phyloP scores from a whole-genome alignment of 2,329 filamentous ascomycete genomes.

The Ophiosphaerella narmari region DNA sequence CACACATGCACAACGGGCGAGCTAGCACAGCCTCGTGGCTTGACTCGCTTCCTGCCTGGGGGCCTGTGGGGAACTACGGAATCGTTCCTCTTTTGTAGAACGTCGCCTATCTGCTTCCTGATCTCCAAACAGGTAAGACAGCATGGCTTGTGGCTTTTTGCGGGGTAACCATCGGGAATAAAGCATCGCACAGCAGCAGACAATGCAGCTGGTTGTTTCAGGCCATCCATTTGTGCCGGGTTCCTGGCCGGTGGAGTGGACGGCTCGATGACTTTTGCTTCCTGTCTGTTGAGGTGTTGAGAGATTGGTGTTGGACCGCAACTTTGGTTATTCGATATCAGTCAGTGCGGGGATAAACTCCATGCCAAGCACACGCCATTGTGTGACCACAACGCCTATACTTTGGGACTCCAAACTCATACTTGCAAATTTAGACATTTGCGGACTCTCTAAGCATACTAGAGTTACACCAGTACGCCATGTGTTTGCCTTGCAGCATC shows the following conservation, averaged over 20 bases:
- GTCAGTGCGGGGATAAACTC: not conserved
- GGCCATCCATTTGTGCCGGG: slow-evolving; percentile 10
- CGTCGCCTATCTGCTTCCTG: slow-evolving; percentile 32
- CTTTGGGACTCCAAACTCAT: too few species aligned
- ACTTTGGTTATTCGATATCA: too few species aligned
- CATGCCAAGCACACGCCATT: not conserved
- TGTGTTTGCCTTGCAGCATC: slow-evolving; percentile 11
- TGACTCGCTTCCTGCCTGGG: slow-evolving; percentile 1
- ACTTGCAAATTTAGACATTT: too few species aligned
- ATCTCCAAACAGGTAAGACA: slow-evolving; percentile 36
- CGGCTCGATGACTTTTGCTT: not conserved
- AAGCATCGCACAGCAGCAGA: slow-evolving; percentile 2
- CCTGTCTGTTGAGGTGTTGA: not conserved
- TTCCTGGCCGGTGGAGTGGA: slow-evolving; percentile 12
- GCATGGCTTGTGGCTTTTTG: slow-evolving; percentile 22
- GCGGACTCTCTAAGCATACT: not conserved
- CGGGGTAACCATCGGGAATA: slow-evolving; percentile 26
- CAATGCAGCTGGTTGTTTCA: slow-evolving; percentile 24
- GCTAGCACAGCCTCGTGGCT: slow-evolving; percentile 7
- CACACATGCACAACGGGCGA: too few species aligned
- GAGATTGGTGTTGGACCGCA: not conserved
- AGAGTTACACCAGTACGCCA: slow-evolving; percentile 18
- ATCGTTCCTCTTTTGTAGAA: slow-evolving; percentile 20
- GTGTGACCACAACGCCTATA: too few species aligned
- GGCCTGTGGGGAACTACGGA: slow-evolving; percentile 7